Evolutionary conservation across 108 stramenopile species (phyloP).

Genomic region (Aurantiochytrium sp.): DNA sequence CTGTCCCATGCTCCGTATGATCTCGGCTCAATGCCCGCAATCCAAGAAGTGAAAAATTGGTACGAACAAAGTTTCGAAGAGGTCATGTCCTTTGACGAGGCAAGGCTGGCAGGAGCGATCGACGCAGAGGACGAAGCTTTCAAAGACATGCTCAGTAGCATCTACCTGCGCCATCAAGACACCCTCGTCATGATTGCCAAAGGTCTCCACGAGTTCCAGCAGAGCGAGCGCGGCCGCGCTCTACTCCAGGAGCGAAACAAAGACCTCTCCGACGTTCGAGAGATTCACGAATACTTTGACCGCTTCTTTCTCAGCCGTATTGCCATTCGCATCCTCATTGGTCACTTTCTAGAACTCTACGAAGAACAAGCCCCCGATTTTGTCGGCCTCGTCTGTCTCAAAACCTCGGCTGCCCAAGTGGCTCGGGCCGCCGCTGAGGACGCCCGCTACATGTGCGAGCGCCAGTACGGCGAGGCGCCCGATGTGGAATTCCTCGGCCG

Average conservation of each 20-base stretch:
- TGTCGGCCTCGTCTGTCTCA: conserved; percentile 66
- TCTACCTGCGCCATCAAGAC: conserved; percentile 18
- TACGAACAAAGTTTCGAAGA: conserved; percentile 64
- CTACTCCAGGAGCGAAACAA: background rate
- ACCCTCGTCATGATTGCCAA: conserved; percentile 24
- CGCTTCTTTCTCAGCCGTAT: conserved; percentile 91
- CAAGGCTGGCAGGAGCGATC: conserved; percentile 47
- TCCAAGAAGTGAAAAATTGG: conserved; percentile 60
- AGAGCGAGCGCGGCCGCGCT: background rate
- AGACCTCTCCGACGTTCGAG: background rate
- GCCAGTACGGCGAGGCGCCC: conserved; percentile 96
- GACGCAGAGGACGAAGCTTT: conserved; percentile 57
- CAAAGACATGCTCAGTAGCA: background rate
- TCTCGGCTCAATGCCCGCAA: conserved; percentile 49
- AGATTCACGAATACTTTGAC: conserved; percentile 85
- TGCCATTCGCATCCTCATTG: conserved; percentile 95
- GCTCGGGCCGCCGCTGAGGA: conserved; percentile 89
- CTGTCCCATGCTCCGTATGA: conserved; percentile 35
- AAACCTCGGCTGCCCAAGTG: conserved; percentile 78
- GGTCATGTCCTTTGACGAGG: conserved; percentile 38
- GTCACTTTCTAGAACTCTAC: conserved; percentile 78
- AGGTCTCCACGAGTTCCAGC: background rate
- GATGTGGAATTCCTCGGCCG: conserved; percentile 89
- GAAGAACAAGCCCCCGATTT: conserved; percentile 62
- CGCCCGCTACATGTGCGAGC: conserved; percentile 89